Evolutionary conservation across 768 basidiomycete genomes (phyloP).

Genomic region (Pleurotus salmoneostramineus): DNA sequence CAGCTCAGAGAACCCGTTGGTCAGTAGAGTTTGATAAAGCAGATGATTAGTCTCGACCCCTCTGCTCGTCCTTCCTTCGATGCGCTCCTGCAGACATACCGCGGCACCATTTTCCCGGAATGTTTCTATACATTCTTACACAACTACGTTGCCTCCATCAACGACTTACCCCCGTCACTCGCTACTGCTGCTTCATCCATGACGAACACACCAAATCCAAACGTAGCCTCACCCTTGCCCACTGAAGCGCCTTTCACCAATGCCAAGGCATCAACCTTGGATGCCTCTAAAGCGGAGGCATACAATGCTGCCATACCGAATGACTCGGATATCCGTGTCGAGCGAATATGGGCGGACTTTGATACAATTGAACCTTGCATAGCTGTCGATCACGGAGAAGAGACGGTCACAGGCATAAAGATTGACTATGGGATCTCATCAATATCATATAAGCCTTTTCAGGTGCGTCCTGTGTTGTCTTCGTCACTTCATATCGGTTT

Average conservation of each 20-base stretch:
- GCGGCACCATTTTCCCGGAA: constrained; percentile 84
- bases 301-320: constrained; percentile 50
- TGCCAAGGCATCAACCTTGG: constrained; percentile 23
- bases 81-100: constrained; percentile 65
- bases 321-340: constrained; percentile 83
- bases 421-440: constrained; percentile 49
- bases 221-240: constrained; percentile 28
- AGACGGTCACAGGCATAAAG: constrained; percentile 43
- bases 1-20: constrained; percentile 4
- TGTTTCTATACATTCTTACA: constrained; percentile 94
- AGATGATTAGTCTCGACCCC: constrained; percentile 87
- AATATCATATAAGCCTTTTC: constrained; percentile 47
- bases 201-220: constrained; percentile 22
- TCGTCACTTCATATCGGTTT: not conserved
- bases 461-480: constrained; percentile 35
- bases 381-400: constrained; percentile 39
- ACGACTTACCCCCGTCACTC: constrained; percentile 55
- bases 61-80: constrained; percentile 77
- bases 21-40: constrained; percentile 75
- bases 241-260: constrained; percentile 18
- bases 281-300: constrained; percentile 18
- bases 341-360: constrained; percentile 85
- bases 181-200: constrained; percentile 28
- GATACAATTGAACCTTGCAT: constrained; percentile 76
- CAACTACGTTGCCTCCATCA: constrained; percentile 79